Base-by-base conservation (phyloP, 2,329 filamentous ascomycete species). In the Nothophaeocryptopus gaeumannii region DNA sequence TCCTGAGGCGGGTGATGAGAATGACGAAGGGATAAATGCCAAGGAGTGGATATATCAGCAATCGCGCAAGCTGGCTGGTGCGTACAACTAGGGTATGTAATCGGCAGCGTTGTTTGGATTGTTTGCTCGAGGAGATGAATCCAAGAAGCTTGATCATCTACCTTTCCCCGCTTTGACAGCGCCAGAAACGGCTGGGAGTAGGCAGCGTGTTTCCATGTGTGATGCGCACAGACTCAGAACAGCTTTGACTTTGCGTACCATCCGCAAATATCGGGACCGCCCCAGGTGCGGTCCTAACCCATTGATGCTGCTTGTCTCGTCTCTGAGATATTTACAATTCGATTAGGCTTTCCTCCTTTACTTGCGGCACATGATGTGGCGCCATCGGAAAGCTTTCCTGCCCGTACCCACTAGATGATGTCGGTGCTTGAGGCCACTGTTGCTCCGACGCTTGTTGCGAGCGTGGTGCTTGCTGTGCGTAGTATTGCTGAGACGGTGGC, bases 1-100 rank as follows among this genome's bases (percentile, higher is more conserved):
- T 5, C 63, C 65, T 8, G 31, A 60, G n/a, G 49, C 48, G 7
- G 62, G 54, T 5, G 65, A 64, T 13, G 61, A 63, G 47, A 67
- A 69, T 31, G 61, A 58, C 14, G 67, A 72, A 30, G 70, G 62
- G 1, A 63, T 71, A 5, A 60, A 58, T 34, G 65, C 64, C 10
- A 71, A 71, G 55, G 71, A 74, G 51, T 74, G 72, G 72, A 72
- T 74, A 43, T 55, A 70, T 36, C 61, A 63, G 50, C 65, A 72
- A 46, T 65, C 69, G 9, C 62, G 67, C 41, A 68, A 66, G 45
- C 59, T 75, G 58, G 46, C 45, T 30, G 46, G 37, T 14, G 34
- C 38, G 16, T 42, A 33, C 13, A 7, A 8, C 5, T 26, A 10
- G n/a, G n/a, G 39, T 4, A 10, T 20, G 36, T 42, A 26, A 14